Base-by-base conservation (phyloP, 352 stramenopile species). In the Aphanomyces euteiches region DNA sequence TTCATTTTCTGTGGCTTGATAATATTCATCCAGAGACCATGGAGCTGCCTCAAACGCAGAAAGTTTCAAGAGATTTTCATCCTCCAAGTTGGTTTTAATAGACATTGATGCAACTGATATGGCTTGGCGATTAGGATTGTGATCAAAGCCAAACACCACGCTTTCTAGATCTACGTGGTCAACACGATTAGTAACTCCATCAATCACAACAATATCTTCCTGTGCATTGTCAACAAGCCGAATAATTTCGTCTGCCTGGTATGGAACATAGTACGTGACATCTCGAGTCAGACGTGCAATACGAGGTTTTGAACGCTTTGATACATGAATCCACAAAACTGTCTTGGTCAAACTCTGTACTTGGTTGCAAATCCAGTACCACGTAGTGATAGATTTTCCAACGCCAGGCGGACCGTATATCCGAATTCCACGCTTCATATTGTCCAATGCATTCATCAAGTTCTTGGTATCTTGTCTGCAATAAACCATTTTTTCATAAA, bases 181-280 rank as follows among this genome's bases (percentile, higher is more conserved):
- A 48, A 15, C 8, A 48, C 15, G 8, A 8, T 48, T 48, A 48
- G 43, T 48, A 48, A 48, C 43, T 48, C 43, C 43, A 48, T 48
- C 43, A 48, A 48, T 48, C 43, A 48, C 43, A 48, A 48, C 43
- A 48, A 48, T 48, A 15, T 48, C 43, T 15, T 48, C 43, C 43
- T 48, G 8, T 15, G 43, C 43, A 15, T 48, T 8, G 15, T 48
- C 8, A 15, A 48, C 43, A 48, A 48, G 15, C 15, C 15, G 8
- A 8, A 48, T 15, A 48, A 48, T 48, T 48, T 8, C 43, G 15
- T 15, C 8, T 15, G 43, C 8, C 15, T 8, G 8, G 43, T 15
- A 8, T 15, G 43, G 15, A 48, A 48, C 8, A 48, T 8, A 48
- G 15, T 48, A 48, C 43, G 43, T 48, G 43, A 12, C 10, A 50